These are phyloP conservation scores for Fusarium sp. DNA, from an alignment of 2,329 filamentous ascomycete species.

Conservation along the genomic window DNA sequence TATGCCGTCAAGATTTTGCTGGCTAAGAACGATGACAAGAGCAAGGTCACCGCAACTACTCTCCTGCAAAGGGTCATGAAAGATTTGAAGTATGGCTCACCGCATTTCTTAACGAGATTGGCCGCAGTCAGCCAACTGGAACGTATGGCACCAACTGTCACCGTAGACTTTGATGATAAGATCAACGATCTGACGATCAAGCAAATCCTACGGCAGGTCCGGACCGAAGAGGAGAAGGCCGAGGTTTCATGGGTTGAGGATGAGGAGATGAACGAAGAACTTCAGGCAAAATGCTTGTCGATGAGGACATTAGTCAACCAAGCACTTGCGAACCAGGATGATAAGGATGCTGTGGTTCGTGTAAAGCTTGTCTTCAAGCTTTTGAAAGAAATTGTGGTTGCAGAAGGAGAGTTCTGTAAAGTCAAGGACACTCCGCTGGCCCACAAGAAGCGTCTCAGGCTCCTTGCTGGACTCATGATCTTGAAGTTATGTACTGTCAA, in stretches of 20 bases:
- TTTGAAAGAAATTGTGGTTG: constrained; percentile 78
- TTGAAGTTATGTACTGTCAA: constrained; percentile 86
- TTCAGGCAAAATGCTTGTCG: constrained; percentile 84
- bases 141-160: constrained; percentile 77
- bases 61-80: constrained; percentile 81
- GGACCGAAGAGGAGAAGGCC: constrained; percentile 67
- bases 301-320: constrained; percentile 89
- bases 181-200: constrained; percentile 83
- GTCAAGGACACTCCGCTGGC: constrained; percentile 78
- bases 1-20: constrained; percentile 93
- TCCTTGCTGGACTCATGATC: constrained; percentile 82
- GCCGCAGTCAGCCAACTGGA: constrained; percentile 80
- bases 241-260: constrained; percentile 76
- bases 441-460: constrained; percentile 83
- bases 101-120: constrained; percentile 81
- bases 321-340: constrained; percentile 70
- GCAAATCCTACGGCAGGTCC: constrained; percentile 77
- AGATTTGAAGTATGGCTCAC: constrained; percentile 76
- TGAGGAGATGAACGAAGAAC: constrained; percentile 79
- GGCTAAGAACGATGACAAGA: constrained; percentile 78
- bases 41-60: constrained; percentile 84
- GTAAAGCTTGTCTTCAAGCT: constrained; percentile 80
- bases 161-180: constrained; percentile 78
- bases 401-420: constrained; percentile 84
- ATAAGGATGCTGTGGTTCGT: constrained; percentile 65